Evolutionary conservation across 345 rosid genomes (phyloP).

Genomic region (Acer campestre): DNA sequence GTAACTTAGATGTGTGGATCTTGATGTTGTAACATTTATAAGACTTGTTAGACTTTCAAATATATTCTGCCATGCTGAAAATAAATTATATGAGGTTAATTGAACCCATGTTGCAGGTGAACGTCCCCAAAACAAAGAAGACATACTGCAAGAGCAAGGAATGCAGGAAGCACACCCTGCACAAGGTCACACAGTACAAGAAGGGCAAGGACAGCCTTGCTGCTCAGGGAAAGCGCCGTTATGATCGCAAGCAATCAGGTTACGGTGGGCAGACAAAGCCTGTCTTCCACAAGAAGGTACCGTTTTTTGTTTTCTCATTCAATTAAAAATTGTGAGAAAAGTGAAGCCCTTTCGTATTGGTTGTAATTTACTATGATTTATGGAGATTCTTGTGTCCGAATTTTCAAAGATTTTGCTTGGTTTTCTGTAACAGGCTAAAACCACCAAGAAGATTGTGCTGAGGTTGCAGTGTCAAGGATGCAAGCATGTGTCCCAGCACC

Average conservation of each 20-base stretch:
- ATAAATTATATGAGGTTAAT: not conserved
- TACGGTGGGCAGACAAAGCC: slow-evolving; percentile 91
- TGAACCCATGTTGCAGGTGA: slow-evolving; percentile 46
- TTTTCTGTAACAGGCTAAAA: slow-evolving; percentile 54
- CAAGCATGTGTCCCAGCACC: slow-evolving; percentile 78
- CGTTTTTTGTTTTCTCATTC: too few species aligned
- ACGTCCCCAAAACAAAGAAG: slow-evolving; percentile 86
- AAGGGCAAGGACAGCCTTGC: slow-evolving; percentile 90
- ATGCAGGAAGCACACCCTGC: slow-evolving; percentile 80
- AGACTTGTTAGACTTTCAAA: not conserved
- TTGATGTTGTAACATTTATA: too few species aligned
- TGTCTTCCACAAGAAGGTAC: slow-evolving; percentile 85
- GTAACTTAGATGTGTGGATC: too few species aligned
- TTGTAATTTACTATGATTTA: not conserved
- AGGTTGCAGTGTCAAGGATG: slow-evolving; percentile 85
- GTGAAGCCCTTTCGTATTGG: not conserved
- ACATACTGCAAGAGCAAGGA: slow-evolving; percentile 80
- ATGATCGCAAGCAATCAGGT: slow-evolving; percentile 82
- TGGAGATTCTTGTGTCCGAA: not conserved
- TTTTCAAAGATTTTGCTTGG: not conserved
- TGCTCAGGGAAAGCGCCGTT: slow-evolving; percentile 81
- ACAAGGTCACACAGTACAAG: slow-evolving; percentile 81
- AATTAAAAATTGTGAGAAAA: not conserved
- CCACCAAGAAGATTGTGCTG: slow-evolving; percentile 84
- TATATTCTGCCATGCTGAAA: not conserved